Evolutionary conservation across 352 stramenopile genomes (phyloP).

Genomic region (Phytopythium sindhum): DNA sequence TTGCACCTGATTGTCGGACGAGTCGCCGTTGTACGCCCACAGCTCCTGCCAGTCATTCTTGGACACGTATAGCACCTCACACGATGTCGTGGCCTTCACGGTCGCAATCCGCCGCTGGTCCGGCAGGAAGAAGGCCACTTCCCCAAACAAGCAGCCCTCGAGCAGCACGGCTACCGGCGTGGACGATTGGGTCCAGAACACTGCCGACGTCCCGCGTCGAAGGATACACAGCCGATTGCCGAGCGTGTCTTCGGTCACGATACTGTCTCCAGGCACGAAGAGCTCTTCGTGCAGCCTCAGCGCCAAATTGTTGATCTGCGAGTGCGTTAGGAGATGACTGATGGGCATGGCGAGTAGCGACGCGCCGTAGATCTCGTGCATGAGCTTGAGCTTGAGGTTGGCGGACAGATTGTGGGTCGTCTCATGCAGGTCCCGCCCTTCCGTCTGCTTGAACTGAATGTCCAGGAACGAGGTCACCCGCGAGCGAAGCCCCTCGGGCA

Average conservation of each 20-base stretch:
- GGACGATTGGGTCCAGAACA: slow-evolving; percentile 49
- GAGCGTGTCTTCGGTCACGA: slow-evolving; percentile 54
- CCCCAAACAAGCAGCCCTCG: slow-evolving; percentile 61
- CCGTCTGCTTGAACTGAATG: slow-evolving; percentile 47
- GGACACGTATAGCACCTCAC: slow-evolving; percentile 58
- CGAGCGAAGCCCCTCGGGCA: slow-evolving; percentile 40
- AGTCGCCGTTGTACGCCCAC: slow-evolving; percentile 32
- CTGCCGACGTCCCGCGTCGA: slow-evolving; percentile 43
- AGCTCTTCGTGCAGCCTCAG: slow-evolving; percentile 57
- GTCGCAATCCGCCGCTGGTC: slow-evolving; percentile 54
- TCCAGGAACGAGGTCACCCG: slow-evolving; percentile 64
- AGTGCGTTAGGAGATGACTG: slow-evolving; percentile 46
- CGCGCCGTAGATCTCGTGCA: slow-evolving; percentile 68
- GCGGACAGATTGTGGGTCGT: slow-evolving; percentile 58
- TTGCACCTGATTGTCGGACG: slow-evolving; percentile 42
- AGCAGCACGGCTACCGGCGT: slow-evolving; percentile 57
- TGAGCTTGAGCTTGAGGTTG: slow-evolving; percentile 68
- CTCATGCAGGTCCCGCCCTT: slow-evolving; percentile 43
- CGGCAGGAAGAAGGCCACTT: slow-evolving; percentile 66
- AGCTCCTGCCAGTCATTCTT: slow-evolving; percentile 64
- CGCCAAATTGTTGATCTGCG: slow-evolving; percentile 67
- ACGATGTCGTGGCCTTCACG: slow-evolving; percentile 54
- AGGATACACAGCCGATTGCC: slow-evolving; percentile 59
- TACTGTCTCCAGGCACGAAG: slow-evolving; percentile 67
- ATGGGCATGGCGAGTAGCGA: slow-evolving; percentile 49